These are phyloP conservation scores for Saturnispora bothae DNA, from an alignment of 805 yeast genomes.

Conservation along the genomic window DNA sequence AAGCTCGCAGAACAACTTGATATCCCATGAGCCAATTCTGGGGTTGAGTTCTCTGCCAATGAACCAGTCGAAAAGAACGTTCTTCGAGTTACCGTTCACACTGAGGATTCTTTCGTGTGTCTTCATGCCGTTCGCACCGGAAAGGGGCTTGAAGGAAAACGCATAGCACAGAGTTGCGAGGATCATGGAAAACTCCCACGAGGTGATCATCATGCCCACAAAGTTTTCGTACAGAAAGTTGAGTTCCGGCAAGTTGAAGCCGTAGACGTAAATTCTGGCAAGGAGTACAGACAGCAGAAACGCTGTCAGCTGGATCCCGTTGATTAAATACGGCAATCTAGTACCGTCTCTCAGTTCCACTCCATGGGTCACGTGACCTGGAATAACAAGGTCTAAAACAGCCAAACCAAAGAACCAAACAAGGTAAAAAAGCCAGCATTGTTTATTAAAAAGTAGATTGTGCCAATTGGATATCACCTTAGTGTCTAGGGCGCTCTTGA, in stretches of 20 bases:
- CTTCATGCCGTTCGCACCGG: slow-evolving; percentile 36
- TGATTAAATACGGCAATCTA: slow-evolving; percentile 61
- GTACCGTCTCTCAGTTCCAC: slow-evolving; percentile 69
- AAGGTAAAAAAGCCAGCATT: slow-evolving; percentile 54
- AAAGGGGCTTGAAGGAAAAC: slow-evolving; percentile 53
- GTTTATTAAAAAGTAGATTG: slow-evolving; percentile 31
- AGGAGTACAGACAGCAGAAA: slow-evolving; percentile 30
- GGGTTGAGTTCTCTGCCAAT: slow-evolving; percentile 96
- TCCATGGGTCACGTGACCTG: slow-evolving; percentile 71
- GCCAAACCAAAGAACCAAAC: slow-evolving; percentile 65
- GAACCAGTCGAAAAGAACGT: slow-evolving; percentile 79
- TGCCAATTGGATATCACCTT: slow-evolving; percentile 16
- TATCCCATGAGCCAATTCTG: slow-evolving; percentile 72
- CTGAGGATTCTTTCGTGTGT: slow-evolving; percentile 68
- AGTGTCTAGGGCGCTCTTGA: slow-evolving; percentile 18
- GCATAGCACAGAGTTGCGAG: slow-evolving; percentile 59
- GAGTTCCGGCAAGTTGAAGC: slow-evolving; percentile 54
- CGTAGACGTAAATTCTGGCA: slow-evolving; percentile 42
- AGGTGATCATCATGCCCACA: slow-evolving; percentile 49
- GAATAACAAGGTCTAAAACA: slow-evolving; percentile 51
- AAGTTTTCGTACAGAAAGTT: slow-evolving; percentile 63
- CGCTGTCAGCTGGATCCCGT: slow-evolving; percentile 54
- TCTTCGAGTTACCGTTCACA: slow-evolving; percentile 76
- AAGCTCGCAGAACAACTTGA: slow-evolving; percentile 85
- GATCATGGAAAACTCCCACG: slow-evolving; percentile 52